Conservation (phyloP, 768 basidiomycete genomes). For the Cystobasidium tubakii region DNA sequence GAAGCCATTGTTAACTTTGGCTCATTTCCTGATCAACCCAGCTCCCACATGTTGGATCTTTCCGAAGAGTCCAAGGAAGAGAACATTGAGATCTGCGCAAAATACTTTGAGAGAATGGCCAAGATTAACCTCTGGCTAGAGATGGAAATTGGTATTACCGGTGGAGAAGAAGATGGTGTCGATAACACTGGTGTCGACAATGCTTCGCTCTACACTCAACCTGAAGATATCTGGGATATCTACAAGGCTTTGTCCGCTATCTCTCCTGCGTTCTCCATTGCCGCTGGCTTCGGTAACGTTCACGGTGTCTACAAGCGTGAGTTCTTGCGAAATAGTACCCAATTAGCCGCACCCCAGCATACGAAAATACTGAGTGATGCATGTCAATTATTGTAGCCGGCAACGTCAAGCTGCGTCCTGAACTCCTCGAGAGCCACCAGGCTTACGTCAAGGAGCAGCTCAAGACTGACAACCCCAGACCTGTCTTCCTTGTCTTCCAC, state of each 20-base stretch:
- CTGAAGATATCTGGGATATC: slow-evolving; percentile 89
- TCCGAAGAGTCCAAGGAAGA: slow-evolving; percentile 75
- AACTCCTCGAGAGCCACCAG: slow-evolving; percentile 88
- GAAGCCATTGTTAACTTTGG: neutral
- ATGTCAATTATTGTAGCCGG: slow-evolving; percentile 55
- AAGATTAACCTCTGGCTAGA: slow-evolving; percentile 91
- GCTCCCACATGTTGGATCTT: slow-evolving; percentile 95
- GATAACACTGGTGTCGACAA: slow-evolving; percentile 97
- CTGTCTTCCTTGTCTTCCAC: slow-evolving; percentile 98
- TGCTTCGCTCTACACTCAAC: slow-evolving; percentile 88
- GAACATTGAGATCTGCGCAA: slow-evolving; percentile 85
- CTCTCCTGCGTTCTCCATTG: slow-evolving; percentile 90
- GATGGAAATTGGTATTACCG: slow-evolving; percentile 99
- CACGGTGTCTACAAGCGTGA: slow-evolving; percentile 87
- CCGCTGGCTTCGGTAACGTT: slow-evolving; percentile 96
- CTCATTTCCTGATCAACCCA: neutral
- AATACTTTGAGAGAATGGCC: slow-evolving; percentile 94
- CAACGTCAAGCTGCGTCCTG: slow-evolving; percentile 88
- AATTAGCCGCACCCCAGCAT: too few species aligned
- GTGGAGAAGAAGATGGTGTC: slow-evolving; percentile 98
- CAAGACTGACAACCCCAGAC: slow-evolving; percentile 61
- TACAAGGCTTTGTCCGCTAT: slow-evolving; percentile 74
- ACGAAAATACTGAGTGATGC: neutral
- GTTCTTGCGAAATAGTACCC: too few species aligned
- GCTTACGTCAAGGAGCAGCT: slow-evolving; percentile 64